Base-by-base conservation (phyloP, 805 yeast genomes). In the Saccharomycopsis fermentans region DNA sequence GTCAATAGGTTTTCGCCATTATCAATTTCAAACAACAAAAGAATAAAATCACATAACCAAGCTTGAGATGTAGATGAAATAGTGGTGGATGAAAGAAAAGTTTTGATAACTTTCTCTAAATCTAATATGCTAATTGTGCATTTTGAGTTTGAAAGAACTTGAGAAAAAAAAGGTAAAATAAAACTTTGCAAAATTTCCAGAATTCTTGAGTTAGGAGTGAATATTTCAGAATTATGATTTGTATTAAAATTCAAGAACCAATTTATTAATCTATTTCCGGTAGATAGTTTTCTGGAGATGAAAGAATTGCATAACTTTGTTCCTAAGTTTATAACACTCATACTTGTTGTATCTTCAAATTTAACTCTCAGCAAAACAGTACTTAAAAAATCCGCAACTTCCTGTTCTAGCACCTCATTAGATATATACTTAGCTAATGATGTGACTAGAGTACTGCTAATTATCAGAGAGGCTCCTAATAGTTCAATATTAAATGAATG, bases 21-120 rank as follows among this genome's bases (percentile, higher is more conserved):
- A 52, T 52, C 55, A 52, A 34, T 39, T 43, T 54, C 36, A n/a
- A 58, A 52, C 24, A 48, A 27, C 40, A 55, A 26, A 9, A 58
- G 53, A 27, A 59, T 48, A 40, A 55, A 55, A 37, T 50, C 39
- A 24, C 32, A 11, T 19, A 55, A 43, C 57, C 57, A 53, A 35
- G 24, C 17, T 12, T 29, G n/a, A 24, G 21, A 14, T 11, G 12
- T 24, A 11, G 50, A 21, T 11, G 43, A n/a, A 3, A 43, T 6
- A 24, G 24, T 43, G 6, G 11, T 24, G 2, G 29, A 11, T 11
- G 50, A 21, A 21, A 8, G 5, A 21, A 43, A 43, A 12, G 50
- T n/a, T 16, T 24, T 43, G 9, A 43, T 43, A 1, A 43, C 11
- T 43, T 21, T 43, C 24, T 43, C 50, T 16, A 43, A 43, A 9